These are phyloP conservation scores for Aspergillus steynii DNA, from an alignment of 495 filamentous ascomycete genomes.

Conservation along the genomic window DNA sequence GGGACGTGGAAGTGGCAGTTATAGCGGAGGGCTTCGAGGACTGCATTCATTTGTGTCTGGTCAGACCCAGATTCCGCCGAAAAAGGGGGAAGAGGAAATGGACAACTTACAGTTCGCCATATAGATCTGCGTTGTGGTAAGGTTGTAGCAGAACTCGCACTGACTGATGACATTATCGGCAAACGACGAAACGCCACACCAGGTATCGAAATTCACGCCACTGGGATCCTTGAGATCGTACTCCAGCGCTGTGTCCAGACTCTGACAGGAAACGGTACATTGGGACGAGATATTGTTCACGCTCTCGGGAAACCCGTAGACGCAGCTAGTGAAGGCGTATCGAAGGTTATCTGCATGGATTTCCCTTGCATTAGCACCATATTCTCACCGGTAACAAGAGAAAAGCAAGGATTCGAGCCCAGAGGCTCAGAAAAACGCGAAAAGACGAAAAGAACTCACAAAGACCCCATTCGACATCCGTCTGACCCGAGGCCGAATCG, in stretches of 20 bases:
- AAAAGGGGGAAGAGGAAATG: background rate
- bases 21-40: slow-evolving; percentile 51
- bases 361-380: background rate
- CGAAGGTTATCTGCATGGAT: slow-evolving; percentile 48
- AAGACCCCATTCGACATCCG: slow-evolving; percentile 61
- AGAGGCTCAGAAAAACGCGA: background rate
- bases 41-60: slow-evolving; percentile 20
- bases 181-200: slow-evolving; percentile 36
- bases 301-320: slow-evolving; percentile 41
- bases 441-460: slow-evolving; percentile 42
- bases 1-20: slow-evolving; percentile 47
- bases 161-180: slow-evolving; percentile 42
- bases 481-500: slow-evolving; percentile 46
- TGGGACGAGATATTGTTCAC: slow-evolving; percentile 41
- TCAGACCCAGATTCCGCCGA: background rate
- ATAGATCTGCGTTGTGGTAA: slow-evolving; percentile 43
- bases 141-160: slow-evolving; percentile 49
- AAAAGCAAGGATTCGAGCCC: background rate
- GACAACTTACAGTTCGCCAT: slow-evolving; percentile 50
- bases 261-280: slow-evolving; percentile 44
- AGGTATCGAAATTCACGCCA: slow-evolving; percentile 31
- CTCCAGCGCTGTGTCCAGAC: slow-evolving; percentile 36
- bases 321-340: slow-evolving; percentile 46
- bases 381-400: slow-evolving; percentile 2
- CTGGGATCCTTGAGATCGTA: slow-evolving; percentile 31